These are phyloP conservation scores for Tolypocladium paradoxum DNA, from an alignment of 2,329 filamentous ascomycete genomes.

Conservation along the genomic window DNA sequence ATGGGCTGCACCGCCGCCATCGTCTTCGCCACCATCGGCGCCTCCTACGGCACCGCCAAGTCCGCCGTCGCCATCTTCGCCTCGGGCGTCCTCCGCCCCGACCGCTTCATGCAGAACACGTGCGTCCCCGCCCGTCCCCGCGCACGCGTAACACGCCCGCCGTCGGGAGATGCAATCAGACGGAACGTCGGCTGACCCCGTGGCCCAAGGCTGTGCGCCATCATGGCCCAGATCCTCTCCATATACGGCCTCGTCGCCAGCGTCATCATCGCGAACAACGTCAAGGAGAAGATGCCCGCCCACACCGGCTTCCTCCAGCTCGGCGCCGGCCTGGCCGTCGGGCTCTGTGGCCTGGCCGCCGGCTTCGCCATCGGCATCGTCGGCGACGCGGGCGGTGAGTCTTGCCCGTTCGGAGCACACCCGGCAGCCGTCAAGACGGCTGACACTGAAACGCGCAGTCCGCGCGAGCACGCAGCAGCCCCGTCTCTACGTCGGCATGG, in stretches of 20 bases:
- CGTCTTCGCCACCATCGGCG: slow-evolving; percentile 40
- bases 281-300: slow-evolving; percentile 30
- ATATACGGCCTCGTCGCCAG: slow-evolving; percentile 35
- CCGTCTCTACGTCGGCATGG: slow-evolving; percentile 34
- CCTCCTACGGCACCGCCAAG: slow-evolving; percentile 33
- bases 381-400: slow-evolving; percentile 32
- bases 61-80: slow-evolving; percentile 32
- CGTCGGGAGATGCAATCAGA: no score
- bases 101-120: slow-evolving; percentile 29
- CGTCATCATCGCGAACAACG: slow-evolving; percentile 31
- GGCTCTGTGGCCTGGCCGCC: slow-evolving; percentile 33
- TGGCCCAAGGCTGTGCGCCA: slow-evolving; percentile 23
- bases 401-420: not conserved
- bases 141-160: no score
- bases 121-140: not conserved
- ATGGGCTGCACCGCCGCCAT: slow-evolving; percentile 33
- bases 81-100: slow-evolving; percentile 31
- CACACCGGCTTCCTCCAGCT: slow-evolving; percentile 32
- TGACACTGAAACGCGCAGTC: slow-evolving; percentile 14
- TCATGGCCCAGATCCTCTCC: slow-evolving; percentile 37
- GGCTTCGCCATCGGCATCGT: slow-evolving; percentile 36
- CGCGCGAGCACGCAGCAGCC: slow-evolving; percentile 36
- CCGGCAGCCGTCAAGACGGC: not conserved
- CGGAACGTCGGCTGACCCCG: not conserved
- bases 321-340: slow-evolving; percentile 31